phyloP scores from a whole-genome alignment of 345 rosid genomes.

The Erucastrum elatum region DNA sequence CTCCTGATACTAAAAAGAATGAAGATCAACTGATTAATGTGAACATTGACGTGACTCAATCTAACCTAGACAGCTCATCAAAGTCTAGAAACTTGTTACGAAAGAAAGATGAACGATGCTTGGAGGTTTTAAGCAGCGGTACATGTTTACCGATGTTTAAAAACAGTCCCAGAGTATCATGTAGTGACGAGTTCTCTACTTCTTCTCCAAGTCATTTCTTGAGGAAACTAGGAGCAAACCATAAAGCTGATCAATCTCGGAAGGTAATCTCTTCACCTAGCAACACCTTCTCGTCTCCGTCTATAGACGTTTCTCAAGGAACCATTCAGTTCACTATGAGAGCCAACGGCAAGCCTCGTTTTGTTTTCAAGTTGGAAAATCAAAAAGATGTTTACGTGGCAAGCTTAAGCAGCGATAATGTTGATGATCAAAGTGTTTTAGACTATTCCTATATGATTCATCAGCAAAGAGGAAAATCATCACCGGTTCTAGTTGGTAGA shows the following conservation, averaged over 20 bases:
- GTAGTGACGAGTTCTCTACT: slow-evolving; percentile 20
- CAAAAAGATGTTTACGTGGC: slow-evolving; percentile 59
- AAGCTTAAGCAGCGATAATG: slow-evolving; percentile 41
- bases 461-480: slow-evolving; percentile 36
- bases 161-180: slow-evolving; percentile 47
- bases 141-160: slow-evolving; percentile 48
- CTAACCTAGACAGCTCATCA: slow-evolving; percentile 17
- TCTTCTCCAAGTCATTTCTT: slow-evolving; percentile 48
- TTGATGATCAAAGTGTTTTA: slow-evolving; percentile 35
- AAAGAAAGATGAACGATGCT: slow-evolving; percentile 39
- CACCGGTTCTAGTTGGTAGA: slow-evolving; percentile 56
- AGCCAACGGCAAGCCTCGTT: slow-evolving; percentile 50
- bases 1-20: slow-evolving; percentile 40
- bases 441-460: slow-evolving; percentile 55
- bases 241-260: neutral
- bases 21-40: slow-evolving; percentile 39
- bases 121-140: slow-evolving; percentile 36
- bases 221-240: neutral
- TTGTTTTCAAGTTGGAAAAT: slow-evolving; percentile 62
- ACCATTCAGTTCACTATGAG: slow-evolving; percentile 67
- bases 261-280: slow-evolving; percentile 6
- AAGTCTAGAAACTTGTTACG: slow-evolving; percentile 37
- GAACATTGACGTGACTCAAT: slow-evolving; percentile 24
- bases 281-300: slow-evolving; percentile 28
- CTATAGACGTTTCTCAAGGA: slow-evolving; percentile 51